These are phyloP conservation scores for Alternaria rosae DNA, from an alignment of 2,329 filamentous ascomycete genomes.

Conservation along the genomic window DNA sequence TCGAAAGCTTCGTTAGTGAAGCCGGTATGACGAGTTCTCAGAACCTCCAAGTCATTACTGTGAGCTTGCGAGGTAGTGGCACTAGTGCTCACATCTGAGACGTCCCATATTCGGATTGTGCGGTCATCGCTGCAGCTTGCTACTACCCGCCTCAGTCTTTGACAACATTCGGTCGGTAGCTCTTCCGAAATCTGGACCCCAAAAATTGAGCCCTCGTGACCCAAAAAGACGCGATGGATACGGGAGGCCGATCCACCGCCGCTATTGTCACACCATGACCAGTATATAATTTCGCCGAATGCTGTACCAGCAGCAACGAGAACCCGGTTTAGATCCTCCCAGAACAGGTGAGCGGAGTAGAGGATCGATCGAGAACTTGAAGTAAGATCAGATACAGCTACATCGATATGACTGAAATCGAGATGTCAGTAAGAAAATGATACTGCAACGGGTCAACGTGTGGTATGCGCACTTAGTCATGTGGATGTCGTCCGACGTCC, in stretches of 20 bases:
- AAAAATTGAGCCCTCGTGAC: slow-evolving; percentile 93
- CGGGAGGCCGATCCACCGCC: slow-evolving; percentile 33
- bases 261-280: slow-evolving; percentile 69
- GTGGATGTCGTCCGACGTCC: slow-evolving; percentile 1
- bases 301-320: slow-evolving; percentile 89
- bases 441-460: neutral
- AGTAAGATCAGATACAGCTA: slow-evolving; percentile 58
- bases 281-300: slow-evolving; percentile 92
- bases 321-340: slow-evolving; percentile 65
- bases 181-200: slow-evolving; percentile 77
- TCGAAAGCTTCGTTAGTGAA: slow-evolving; percentile 50
- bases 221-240: slow-evolving; percentile 65
- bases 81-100: slow-evolving; percentile 60
- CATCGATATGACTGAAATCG: slow-evolving; percentile 11
- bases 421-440: slow-evolving; percentile 1
- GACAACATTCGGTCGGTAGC: slow-evolving; percentile 20
- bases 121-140: slow-evolving; percentile 95
- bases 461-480: slow-evolving; percentile 6
- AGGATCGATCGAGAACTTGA: slow-evolving; percentile 82
- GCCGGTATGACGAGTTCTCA: slow-evolving; percentile 53
- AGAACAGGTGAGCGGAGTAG: slow-evolving; percentile 80
- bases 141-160: slow-evolving; percentile 68
- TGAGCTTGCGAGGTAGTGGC: slow-evolving; percentile 24
- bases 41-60: slow-evolving; percentile 28
- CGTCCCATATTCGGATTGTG: slow-evolving; percentile 87